Evolutionary conservation across 2,329 filamentous ascomycete genomes (phyloP), one percentile per base, ranked within the genome.

Genomic region (Aspergillus quadricinctus): DNA sequence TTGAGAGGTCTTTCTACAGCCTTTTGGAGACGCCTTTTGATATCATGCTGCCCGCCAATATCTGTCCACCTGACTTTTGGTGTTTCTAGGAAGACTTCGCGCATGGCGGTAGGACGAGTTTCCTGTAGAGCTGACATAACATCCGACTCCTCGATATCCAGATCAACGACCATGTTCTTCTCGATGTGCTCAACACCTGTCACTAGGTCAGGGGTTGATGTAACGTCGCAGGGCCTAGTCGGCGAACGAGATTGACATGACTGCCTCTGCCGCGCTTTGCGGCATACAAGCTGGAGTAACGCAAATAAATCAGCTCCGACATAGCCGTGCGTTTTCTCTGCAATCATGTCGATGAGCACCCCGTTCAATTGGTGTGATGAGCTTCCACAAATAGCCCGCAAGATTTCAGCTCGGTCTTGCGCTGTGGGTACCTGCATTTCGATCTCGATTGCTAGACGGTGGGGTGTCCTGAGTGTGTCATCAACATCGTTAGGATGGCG

Each of bases 51-150:
- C 0, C 93, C 93, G 58, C 91, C 92, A 52, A 97, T 93, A 66
- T 97, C 90, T 50, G 82, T 80, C 92, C 92, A 97, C 71, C 82
- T 83, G 28, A 96, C 87, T 14, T 89, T 92, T 0, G 92, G 92
- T 8, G 90, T 92, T 68, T 95, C 90, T 49, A 97, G 80, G 69
- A 94, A 90, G 54, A 96, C 86, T 68, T 95, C 92, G 62, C 90
- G 87, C 84, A 97, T 93, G 3, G 91, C 90, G 1, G 88, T 92
- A 1, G 93, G 91, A 10, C 84, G 82, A n/a, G 92, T 85, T 54
- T 83, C 76, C 40, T 83, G 80, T 37, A 93, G 79, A 1, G 91
- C 90, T 41, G 66, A 64, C 35, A 70, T 31, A 49, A 77, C 63
- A 55, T 77, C 75, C 5, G 57, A 48, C 50, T 75, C 73, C 27